Percentiles rank a stretch among this genome's conserved stretches.
Conservation (phyloP, 768 basidiomycete species). For the Mycena capillaripes region DNA sequence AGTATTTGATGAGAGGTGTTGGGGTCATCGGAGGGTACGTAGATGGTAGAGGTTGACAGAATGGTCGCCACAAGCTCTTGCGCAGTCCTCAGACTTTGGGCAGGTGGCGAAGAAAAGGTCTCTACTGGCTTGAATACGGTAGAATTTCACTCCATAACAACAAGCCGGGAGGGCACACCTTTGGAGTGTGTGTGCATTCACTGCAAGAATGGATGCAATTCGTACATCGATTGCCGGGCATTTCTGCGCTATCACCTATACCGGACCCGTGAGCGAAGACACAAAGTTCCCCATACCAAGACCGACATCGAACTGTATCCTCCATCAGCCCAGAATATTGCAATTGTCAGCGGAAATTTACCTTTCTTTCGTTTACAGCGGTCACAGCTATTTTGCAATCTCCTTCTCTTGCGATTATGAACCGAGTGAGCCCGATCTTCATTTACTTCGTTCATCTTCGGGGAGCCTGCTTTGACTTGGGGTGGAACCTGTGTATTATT, state of each 20-base stretch:
- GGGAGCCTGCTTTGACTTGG: no score
- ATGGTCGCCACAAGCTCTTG: conserved; percentile 22
- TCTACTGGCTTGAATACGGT: neutral
- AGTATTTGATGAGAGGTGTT: conserved; percentile 4
- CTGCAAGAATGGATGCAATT: conserved; percentile 64
- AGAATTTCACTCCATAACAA: neutral
- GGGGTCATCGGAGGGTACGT: conserved; percentile 21
- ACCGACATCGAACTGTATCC: conserved; percentile 21
- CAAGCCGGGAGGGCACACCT: conserved; percentile 50
- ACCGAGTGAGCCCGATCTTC: no score
- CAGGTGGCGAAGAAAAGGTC: neutral
- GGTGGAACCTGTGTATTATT: no score
- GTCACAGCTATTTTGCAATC: no score
- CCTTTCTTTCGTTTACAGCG: no score
- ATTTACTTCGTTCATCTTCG: no score
- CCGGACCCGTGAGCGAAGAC: neutral
- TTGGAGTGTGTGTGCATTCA: conserved; percentile 70
- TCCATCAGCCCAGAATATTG: neutral
- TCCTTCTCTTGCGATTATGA: no score
- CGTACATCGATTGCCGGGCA: conserved; percentile 66
- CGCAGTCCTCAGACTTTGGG: conserved; percentile 1
- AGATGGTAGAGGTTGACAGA: conserved; percentile 20
- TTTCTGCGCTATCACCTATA: conserved; percentile 70
- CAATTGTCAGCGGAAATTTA: no score
- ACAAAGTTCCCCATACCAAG: no score